Conservation (phyloP, 768 basidiomycete genomes). For the Lanmaoa rubissima region DNA sequence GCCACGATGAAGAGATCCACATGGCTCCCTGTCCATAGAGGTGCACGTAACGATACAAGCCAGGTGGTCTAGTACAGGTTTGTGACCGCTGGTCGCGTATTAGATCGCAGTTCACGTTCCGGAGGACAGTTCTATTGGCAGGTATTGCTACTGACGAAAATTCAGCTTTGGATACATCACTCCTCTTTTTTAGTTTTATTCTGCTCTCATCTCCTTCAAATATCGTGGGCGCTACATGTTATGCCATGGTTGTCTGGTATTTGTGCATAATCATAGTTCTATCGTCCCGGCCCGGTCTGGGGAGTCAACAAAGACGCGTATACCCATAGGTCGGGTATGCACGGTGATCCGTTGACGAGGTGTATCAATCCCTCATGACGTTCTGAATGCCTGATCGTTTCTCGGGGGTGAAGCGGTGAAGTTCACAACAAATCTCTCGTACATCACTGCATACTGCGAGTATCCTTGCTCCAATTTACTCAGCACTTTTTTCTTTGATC, state of each 20-base stretch:
- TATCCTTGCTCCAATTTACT: neutral
- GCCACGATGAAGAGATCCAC: conserved; percentile 42
- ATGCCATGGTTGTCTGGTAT: neutral
- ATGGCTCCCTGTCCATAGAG: conserved; percentile 37
- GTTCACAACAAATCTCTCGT: neutral
- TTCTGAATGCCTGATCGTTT: no score
- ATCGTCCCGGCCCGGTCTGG: neutral
- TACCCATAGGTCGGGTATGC: no score
- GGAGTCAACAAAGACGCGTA: neutral
- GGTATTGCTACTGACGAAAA: neutral
- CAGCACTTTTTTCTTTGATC: neutral
- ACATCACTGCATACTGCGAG: neutral
- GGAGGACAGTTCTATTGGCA: neutral
- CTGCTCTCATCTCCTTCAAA: neutral
- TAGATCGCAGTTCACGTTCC: neutral
- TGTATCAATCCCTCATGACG: no score
- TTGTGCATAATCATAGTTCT: neutral
- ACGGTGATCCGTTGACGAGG: no score
- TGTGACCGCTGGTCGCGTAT: neutral
- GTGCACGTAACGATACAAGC: conserved; percentile 3
- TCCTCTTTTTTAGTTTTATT: neutral
- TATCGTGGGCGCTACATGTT: neutral
- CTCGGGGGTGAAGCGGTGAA: no score
- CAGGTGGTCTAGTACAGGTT: conserved; percentile 6
- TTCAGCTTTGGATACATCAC: neutral